Evolutionary conservation across 2,329 filamentous ascomycete genomes (phyloP).

Genomic region (Periconia sp.): DNA sequence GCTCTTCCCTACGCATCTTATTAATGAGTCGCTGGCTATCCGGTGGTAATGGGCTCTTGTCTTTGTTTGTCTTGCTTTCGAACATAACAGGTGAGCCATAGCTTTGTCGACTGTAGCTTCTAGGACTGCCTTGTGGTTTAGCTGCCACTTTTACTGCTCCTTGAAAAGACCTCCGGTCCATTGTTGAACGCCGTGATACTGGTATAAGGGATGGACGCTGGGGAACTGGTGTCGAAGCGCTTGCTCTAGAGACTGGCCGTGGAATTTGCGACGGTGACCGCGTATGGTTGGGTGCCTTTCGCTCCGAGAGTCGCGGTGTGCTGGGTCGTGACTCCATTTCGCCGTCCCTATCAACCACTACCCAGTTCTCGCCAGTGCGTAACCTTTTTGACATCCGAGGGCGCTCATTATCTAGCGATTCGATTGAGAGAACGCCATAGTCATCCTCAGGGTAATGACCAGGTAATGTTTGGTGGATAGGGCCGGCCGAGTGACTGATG

Average conservation of each 20-base stretch:
- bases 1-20: conserved; percentile 74
- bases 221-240: conserved; percentile 19
- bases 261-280: conserved; percentile 42
- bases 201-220: conserved; percentile 52
- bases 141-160: conserved; percentile 16
- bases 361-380: conserved; percentile 57
- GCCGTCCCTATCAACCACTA: conserved; percentile 53
- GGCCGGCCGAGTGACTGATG: conserved; percentile 15
- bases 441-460: conserved; percentile 61
- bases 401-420: conserved; percentile 50
- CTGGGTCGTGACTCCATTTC: conserved; percentile 62
- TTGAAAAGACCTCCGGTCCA: conserved; percentile 27
- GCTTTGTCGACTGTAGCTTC: conserved; percentile 38
- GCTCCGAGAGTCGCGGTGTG: conserved; percentile 45
- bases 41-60: conserved; percentile 49
- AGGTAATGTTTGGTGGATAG: conserved; percentile 52
- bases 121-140: conserved; percentile 20
- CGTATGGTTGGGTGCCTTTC: conserved; percentile 33
- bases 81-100: conserved; percentile 36
- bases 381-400: conserved; percentile 54
- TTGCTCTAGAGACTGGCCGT: conserved; percentile 34
- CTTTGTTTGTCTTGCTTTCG: conserved; percentile 24
- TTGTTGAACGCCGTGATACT: conserved; percentile 47
- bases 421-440: conserved; percentile 53
- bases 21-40: conserved; percentile 78